Evolutionary conservation across 352 stramenopile species (phyloP).

Genomic region (Aphanomyces euteiches): DNA sequence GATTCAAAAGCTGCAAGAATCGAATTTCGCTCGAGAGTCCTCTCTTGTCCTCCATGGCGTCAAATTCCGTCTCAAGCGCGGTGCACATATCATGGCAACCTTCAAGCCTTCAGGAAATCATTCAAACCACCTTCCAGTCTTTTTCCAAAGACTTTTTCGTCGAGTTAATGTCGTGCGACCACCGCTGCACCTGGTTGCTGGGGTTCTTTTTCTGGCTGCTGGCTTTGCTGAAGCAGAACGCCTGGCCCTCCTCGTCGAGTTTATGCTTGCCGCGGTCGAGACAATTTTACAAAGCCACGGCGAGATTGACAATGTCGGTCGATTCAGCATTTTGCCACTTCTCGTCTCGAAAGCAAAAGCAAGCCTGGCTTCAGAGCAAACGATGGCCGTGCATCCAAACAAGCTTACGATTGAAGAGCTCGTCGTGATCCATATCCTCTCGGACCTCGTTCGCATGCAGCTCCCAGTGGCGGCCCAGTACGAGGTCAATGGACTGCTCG

Average conservation of each 20-base stretch:
- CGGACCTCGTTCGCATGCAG: not conserved
- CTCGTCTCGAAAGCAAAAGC: slow-evolving; percentile 14
- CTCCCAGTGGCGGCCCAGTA: not conserved
- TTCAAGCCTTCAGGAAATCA: not conserved
- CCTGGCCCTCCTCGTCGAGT: slow-evolving; percentile 15
- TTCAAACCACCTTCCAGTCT: not conserved
- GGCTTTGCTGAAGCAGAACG: not conserved
- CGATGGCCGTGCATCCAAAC: not conserved
- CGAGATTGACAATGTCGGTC: not conserved
- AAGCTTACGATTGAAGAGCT: slow-evolving; percentile 16
- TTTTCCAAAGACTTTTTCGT: slow-evolving; percentile 18
- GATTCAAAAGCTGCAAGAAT: slow-evolving; percentile 24
- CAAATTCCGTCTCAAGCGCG: slow-evolving; percentile 47
- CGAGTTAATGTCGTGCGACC: slow-evolving; percentile 5
- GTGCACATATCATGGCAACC: slow-evolving; percentile 43
- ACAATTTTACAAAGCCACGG: not conserved
- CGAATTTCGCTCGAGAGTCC: slow-evolving; percentile 9
- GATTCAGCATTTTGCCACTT: not conserved
- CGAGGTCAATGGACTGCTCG: slow-evolving; percentile 4
- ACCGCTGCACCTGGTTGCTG: not conserved
- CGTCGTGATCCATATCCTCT: slow-evolving; percentile 7
- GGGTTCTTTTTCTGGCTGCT: slow-evolving; percentile 1
- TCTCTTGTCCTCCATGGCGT: slow-evolving; percentile 35
- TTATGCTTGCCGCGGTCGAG: not conserved
- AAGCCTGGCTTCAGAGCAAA: slow-evolving; percentile 1